Percentiles rank a stretch among this genome's conserved stretches.
Evolutionary conservation across 2,329 filamentous ascomycete species (phyloP).

Genomic region (Myriosclerotinia curreyana): DNA sequence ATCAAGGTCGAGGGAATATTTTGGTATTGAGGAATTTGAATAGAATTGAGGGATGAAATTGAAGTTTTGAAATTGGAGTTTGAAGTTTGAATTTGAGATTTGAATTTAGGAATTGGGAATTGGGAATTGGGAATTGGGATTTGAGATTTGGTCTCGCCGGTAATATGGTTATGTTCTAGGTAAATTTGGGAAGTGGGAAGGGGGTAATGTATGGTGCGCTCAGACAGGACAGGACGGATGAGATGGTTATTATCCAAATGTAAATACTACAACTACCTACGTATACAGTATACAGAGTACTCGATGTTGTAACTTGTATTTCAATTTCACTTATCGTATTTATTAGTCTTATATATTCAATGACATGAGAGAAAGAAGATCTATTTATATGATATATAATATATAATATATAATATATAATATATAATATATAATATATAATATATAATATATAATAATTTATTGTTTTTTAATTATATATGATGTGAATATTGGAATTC

Average conservation of each 20-base stretch:
- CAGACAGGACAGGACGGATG: neutral
- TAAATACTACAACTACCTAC: too few relatives aligned
- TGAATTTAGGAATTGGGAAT: neutral
- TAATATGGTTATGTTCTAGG: slow-evolving; percentile 10
- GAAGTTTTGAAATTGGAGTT: too few relatives aligned
- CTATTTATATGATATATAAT: neutral
- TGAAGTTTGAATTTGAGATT: too few relatives aligned
- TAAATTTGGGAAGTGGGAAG: slow-evolving; percentile 13
- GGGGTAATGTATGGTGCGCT: slow-evolving; percentile 10
- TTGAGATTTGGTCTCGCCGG: neutral
- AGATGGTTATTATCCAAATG: neutral
- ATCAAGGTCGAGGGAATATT: neutral
- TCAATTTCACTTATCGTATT: neutral
- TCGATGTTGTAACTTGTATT: neutral
- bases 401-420: neutral
- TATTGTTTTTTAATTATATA: neutral
- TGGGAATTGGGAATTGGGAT: neutral
- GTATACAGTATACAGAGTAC: too few relatives aligned
- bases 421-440: neutral
- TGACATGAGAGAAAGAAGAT: too few relatives aligned
- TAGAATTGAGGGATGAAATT: neutral
- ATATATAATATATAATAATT: neutral
- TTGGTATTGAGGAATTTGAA: neutral
- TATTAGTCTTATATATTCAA: too few relatives aligned
- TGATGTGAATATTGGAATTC: too few relatives aligned